Conservation (phyloP, 306 rosid genomes). For the Echinosophora koreensis region DNA sequence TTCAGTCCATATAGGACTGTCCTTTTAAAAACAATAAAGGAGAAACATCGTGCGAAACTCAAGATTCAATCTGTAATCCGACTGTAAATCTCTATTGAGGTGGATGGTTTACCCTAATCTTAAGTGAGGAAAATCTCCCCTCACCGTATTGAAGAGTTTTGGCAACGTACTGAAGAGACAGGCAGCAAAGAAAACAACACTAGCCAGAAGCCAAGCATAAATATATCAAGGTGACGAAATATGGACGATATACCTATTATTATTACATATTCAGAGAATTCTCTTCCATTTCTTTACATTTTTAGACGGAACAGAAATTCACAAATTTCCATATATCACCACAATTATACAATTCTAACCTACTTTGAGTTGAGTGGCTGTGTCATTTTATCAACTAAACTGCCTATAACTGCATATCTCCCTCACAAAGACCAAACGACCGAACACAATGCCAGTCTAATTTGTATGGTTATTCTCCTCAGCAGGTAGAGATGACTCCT, state of each 20-base stretch:
- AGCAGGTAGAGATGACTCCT: slow-evolving; percentile 37
- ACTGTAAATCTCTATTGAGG: no score
- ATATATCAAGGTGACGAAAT: not conserved
- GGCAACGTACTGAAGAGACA: not conserved
- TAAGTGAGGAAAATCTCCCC: no score
- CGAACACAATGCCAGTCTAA: slow-evolving; percentile 42
- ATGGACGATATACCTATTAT: slow-evolving; percentile 25
- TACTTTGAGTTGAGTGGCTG: slow-evolving; percentile 30
- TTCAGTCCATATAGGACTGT: no score
- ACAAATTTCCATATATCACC: slow-evolving; percentile 25
- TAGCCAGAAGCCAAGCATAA: not conserved
- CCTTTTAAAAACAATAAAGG: no score
- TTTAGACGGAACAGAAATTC: slow-evolving; percentile 15
- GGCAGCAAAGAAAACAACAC: not conserved
- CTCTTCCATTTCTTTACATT: slow-evolving; percentile 35
- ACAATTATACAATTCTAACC: slow-evolving; percentile 38
- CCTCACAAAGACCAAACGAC: slow-evolving; percentile 11
- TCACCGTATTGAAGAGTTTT: no score
- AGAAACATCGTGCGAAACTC: no score
- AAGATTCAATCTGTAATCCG: no score
- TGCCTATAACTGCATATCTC: not conserved
- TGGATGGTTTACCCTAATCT: no score
- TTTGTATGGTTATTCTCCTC: slow-evolving; percentile 42
- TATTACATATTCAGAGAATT: slow-evolving; percentile 37
- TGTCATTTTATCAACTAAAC: slow-evolving; percentile 21